These are phyloP conservation scores for Pleurozium schreberi DNA, from an alignment of 225 moss, liverwort and hornwort species.

Conservation along the genomic window DNA sequence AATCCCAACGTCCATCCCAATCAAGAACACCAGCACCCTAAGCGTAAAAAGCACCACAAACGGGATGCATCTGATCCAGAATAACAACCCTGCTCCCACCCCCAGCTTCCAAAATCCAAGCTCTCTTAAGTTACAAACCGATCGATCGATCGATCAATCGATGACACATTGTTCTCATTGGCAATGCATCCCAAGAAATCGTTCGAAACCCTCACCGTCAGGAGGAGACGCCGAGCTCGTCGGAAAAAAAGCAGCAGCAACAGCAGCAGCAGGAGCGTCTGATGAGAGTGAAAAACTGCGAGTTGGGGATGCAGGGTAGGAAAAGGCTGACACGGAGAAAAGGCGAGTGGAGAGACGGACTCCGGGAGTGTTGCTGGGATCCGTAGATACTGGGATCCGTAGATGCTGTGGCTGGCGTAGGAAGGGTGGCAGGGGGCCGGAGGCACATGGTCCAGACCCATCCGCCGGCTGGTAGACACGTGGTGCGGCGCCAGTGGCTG, in stretches of 20 bases:
- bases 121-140: neutral
- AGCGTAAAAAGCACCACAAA: neutral
- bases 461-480: neutral
- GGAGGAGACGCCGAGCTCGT: neutral
- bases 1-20: neutral
- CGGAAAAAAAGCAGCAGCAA: neutral
- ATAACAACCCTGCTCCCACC: neutral
- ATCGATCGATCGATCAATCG: neutral
- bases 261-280: neutral
- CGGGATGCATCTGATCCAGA: neutral
- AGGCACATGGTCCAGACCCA: neutral
- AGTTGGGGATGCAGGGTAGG: neutral
- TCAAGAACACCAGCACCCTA: neutral
- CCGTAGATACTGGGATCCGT: neutral
- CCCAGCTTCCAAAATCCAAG: neutral
- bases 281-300: neutral
- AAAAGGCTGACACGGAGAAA: neutral
- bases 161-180: neutral
- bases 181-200: neutral
- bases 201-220: neutral
- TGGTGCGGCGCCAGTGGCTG: neutral
- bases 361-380: neutral
- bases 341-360: neutral
- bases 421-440: neutral
- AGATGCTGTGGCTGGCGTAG: neutral